phyloP scores from a whole-genome alignment of 2,329 filamentous ascomycete genomes.

The Colletotrichum zoysiae region DNA sequence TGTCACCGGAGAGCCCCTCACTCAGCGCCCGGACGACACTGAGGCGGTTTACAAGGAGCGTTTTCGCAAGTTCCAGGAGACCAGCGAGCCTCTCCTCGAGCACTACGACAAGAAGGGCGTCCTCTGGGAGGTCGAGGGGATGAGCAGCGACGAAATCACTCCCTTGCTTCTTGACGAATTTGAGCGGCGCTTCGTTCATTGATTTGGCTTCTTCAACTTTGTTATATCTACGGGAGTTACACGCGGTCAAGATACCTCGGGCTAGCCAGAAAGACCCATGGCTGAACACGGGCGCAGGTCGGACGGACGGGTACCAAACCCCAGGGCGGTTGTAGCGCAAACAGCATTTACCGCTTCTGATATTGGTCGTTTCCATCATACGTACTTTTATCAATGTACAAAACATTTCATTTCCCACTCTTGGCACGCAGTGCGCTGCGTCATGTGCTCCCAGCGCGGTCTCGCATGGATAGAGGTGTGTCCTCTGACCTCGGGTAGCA shows the following conservation, averaged over 20 bases:
- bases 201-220: constrained; percentile 25
- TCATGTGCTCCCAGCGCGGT: background rate
- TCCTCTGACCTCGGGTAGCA: constrained; percentile 10
- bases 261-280: constrained; percentile 40
- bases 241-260: constrained; percentile 41
- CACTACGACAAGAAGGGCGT: constrained; percentile 90
- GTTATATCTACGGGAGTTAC: constrained; percentile 38
- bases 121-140: constrained; percentile 86
- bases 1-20: constrained; percentile 87
- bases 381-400: constrained; percentile 32
- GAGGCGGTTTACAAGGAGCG: constrained; percentile 87
- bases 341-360: constrained; percentile 16
- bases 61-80: constrained; percentile 87
- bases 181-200: constrained; percentile 74
- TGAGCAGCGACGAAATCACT: constrained; percentile 94
- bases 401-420: background rate
- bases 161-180: constrained; percentile 90
- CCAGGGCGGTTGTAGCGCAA: constrained; percentile 15
- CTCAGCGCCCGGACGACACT: constrained; percentile 86
- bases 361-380: constrained; percentile 15
- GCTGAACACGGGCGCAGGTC: constrained; percentile 37
- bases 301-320: constrained; percentile 21
- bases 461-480: background rate
- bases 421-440: background rate
- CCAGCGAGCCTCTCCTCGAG: constrained; percentile 84